Evolutionary conservation across 108 stramenopile genomes (phyloP), one percentile per base, ranked within the genome.

Genomic region (Stephanodiscus minutulus): DNA sequence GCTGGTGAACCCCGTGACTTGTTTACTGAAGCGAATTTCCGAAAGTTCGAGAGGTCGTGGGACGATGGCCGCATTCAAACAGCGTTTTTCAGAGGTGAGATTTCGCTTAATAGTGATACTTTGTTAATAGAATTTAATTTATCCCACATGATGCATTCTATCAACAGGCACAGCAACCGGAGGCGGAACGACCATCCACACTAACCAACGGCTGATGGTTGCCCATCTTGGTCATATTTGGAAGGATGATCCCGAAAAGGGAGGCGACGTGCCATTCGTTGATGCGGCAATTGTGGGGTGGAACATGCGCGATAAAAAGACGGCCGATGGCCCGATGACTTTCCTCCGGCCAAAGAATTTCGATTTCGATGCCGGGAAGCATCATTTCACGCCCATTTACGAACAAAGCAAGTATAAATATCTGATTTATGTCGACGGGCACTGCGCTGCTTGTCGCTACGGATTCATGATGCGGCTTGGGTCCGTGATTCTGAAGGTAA

Each of bases 381-480:
- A 95, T 53, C 92, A 96, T 68, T 98, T 97, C 75, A 96, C 97
- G 5, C 97, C 97, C 29, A 99, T 99, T 77, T 99, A 98, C 85
- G 90, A 98, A 76, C 99, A 99, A 75, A 89, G 87, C 43, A 93
- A 83, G 74, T 99, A 95, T 81, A 98, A 98, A 76, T 98, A 98
- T 85, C 70, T 98, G 72, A 84, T 99, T 20, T 99, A 99, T 80
- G 93, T 96, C 0, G 99, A 99, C 77, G 99, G 99, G 13, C 99
- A 99, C 78, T 99, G 99, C 79, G 99, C 99, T 41, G 99, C 99
- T 50, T 98, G 97, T 85, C 96, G 99, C 76, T 99, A 99, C 78
- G 97, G 92, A 5, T 99, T 98, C 83, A 97, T 99, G 96, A 99
- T 99, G 98, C 93, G 97, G 5, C 83, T 99, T 49, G 99, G 99